These are phyloP conservation scores for Oehlia diaphana DNA, from an alignment of 192 early-diverging fungal species.

Conservation along the genomic window DNA sequence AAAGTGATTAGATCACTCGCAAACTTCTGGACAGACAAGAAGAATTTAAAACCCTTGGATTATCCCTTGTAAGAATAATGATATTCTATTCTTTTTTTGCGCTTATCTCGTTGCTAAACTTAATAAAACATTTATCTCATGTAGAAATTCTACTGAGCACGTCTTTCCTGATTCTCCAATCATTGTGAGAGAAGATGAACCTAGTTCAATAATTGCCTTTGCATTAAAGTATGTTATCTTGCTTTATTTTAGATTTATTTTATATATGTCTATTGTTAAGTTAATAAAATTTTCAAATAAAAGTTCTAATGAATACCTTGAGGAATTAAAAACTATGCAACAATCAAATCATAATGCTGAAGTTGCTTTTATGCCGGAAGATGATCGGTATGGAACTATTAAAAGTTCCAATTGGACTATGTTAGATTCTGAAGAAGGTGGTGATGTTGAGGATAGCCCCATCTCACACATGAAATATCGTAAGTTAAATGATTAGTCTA, in stretches of 20 bases:
- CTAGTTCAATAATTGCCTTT: constrained; percentile 90
- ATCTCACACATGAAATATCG: constrained; percentile 74
- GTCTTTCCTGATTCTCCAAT: constrained; percentile 83
- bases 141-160: constrained; percentile 75
- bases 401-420: constrained; percentile 28
- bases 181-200: constrained; percentile 89
- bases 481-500: constrained; percentile 36
- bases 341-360: constrained; percentile 38
- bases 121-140: neutral
- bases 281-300: neutral
- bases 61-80: constrained; percentile 71
- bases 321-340: constrained; percentile 57
- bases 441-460: constrained; percentile 63
- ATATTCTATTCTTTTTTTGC: neutral
- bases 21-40: constrained; percentile 69
- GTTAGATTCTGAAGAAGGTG: constrained; percentile 33
- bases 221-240: constrained; percentile 58
- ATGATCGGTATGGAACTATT: constrained; percentile 23
- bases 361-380: constrained; percentile 32
- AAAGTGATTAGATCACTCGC: constrained; percentile 67
- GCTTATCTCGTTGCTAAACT: neutral
- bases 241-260: neutral
- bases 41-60: constrained; percentile 66
- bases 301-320: constrained; percentile 68
- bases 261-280: too few species aligned